Evolutionary conservation across 139 green algal genomes (phyloP), one percentile per base, ranked within the genome.

Genomic region (Chlorella sp.): DNA sequence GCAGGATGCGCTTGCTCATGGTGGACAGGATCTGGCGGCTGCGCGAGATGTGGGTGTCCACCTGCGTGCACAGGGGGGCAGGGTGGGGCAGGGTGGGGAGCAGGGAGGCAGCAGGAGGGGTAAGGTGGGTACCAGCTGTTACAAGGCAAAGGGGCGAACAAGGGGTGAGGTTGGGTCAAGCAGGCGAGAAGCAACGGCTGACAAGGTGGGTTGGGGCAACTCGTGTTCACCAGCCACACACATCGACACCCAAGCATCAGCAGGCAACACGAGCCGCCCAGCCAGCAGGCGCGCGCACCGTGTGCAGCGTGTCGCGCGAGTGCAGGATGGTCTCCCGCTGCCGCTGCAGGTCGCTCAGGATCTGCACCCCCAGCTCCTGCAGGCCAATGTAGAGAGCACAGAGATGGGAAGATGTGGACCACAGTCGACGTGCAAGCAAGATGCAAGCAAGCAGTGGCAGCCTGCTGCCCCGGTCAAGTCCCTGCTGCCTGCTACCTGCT

Each of bases 301-400:
- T 92, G 51, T 97, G 92, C 28, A 99, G 84, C 46, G 94, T 96
- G 87, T 98, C 92, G 46, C 93, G 93, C 38, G 96, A 90, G 82
- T 94, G 90, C 40, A 92, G 48, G 84, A 99, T 98, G 9, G 96
- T 98, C 89, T 99, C 91, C 8, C 97, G 91, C 84, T 99, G 97
- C 36, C 92, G 82, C 58, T 98, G 93, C 51, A 99, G 90, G 90
- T 99, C 94, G 65, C 92, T 83, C 67, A 99, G 87, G 70, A 99
- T 98, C 84, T 72, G 92, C 6, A 95, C 93, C 24, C 97, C 97
- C 34, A 99, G 90, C 84, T 99, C 97, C 95, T 99, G 93, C 68
- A 58, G 20, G n/a, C n/a, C 69, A 76, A 26, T 11, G 54, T 24
- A 26, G 40, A 32, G 36, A 73, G 58, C 17, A 16, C 34, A 48